Evolutionary conservation across 208 protist species (phyloP), one percentile per base, ranked within the genome.

Genomic region (Endotrypanum monterogeii): DNA sequence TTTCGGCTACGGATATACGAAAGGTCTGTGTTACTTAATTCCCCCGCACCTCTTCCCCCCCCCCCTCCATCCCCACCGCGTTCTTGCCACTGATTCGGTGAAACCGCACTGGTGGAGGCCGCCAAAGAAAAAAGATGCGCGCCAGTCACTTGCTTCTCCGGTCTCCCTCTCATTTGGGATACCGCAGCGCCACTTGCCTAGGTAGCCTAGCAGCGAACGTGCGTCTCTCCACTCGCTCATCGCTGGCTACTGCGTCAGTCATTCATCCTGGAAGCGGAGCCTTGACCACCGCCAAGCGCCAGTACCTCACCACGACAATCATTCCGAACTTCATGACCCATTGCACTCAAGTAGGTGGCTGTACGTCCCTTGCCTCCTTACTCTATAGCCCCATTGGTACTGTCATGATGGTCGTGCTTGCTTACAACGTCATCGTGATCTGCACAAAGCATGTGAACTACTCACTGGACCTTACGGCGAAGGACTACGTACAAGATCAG

Each of bases 401-500:
- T 11, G 80, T 72, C 46, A 91, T 94, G 87, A 54, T 89, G 37
- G 67, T 94, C 20, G 62, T 92, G n/a, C 81, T 96, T 28, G 89
- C 92, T 37, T 96, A 96, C 79, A 96, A 96, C 81, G 87, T 96
- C 14, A 79, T 93, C 48, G 90, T 96, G 11, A 85, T 96, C 48
- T 79, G 86, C 65, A 85, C 87, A 20, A 96, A 96, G 83, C 87
- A 96, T 74, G 75, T 92, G 20, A 85, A 85, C 71, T 96, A 96
- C 77, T 86, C 88, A 6, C 85, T 96, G 72, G 92, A 96, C 74
- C 85, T 96, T 63, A 96, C 90, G 18, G 88, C 88, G 37, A 95
- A 94, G 80, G 92, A 96, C 63, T 96, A 96, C 83, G 90, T 96
- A 75, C 92, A 96, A 83, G 92, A 96, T 63, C 87, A 93, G 86